Base-by-base conservation (phyloP, 2,329 filamentous ascomycete genomes). In the Alternaria sp. region DNA sequence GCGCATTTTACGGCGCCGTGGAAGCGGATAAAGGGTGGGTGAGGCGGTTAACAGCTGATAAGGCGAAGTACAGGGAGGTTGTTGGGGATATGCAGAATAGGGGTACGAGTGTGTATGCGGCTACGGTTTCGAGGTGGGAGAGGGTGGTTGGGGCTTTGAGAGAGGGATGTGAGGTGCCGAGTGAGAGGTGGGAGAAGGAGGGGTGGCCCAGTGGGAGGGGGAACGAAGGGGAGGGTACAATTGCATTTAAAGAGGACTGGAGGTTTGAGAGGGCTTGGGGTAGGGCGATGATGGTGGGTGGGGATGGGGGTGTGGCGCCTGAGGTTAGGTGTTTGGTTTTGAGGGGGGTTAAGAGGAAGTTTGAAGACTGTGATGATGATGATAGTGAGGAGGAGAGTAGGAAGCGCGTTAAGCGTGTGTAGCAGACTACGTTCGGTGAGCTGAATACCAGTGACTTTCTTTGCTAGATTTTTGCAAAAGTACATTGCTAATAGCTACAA, bases 71-170 rank as follows among this genome's bases (percentile, higher is more conserved):
- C n/a, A 44, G 43, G 13, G 47, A 40, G 6, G 2, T 60, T 19
- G n/a, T 55, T 6, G 6, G 26, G 1, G 61, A 63, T 10, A 59
- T 63, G 46, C 21, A 23, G 1, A 45, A 25, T 3, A 12, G 36
- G 4, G 61, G 57, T 0, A 40, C 36, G 30, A 4, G 1, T 0
- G 56, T 62, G 0, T 32, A 51, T 21, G 32, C 51, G 1, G 36
- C 45, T 15, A 60, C 56, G 2, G 57, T 63, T 19, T 7, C 51
- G 4, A 4, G 51, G 25, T 63, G 56, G 61, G 61, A 63, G 51
- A 40, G 56, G 2, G 44, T 12, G 8, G 51, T 46, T 2, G 15
- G 0, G 12, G 26, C 2, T 3, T 10, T 59, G 45, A 46, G 25
- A n/a, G 17, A 36, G 13, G 28, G 1, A 9, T 36, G 46, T 17